Evolutionary conservation across 345 rosid species (phyloP).

Genomic region (Dimocarpus longan): DNA sequence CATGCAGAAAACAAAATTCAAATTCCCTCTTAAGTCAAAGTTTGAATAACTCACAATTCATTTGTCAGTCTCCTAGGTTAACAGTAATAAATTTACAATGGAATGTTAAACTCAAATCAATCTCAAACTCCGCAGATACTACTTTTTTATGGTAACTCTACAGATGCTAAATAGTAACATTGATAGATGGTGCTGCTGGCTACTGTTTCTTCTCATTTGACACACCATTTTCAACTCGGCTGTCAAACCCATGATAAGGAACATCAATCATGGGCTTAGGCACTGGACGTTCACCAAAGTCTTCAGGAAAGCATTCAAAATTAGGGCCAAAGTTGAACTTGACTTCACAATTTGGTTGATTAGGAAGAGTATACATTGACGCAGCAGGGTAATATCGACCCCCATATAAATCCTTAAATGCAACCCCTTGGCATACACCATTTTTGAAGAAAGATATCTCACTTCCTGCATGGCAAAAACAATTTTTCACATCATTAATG

Average conservation of each 20-base stretch:
- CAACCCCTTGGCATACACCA: constrained; percentile 89
- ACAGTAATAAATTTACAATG: constrained; percentile 21
- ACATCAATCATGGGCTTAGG: constrained; percentile 82
- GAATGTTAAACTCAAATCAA: constrained; percentile 28
- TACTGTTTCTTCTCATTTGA: constrained; percentile 63
- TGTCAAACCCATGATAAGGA: constrained; percentile 72
- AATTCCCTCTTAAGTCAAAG: constrained; percentile 21
- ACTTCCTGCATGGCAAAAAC: constrained; percentile 62
- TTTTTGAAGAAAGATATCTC: constrained; percentile 94
- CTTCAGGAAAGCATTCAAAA: constrained; percentile 68
- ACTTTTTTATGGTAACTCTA: constrained; percentile 5
- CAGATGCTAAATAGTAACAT: background rate
- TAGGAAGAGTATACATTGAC: constrained; percentile 96
- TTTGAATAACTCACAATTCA: constrained; percentile 24
- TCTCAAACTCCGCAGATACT: constrained; percentile 15
- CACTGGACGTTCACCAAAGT: constrained; percentile 65
- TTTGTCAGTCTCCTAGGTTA: constrained; percentile 36
- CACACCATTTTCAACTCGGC: constrained; percentile 59
- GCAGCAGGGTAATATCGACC: constrained; percentile 98
- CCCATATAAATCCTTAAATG: constrained; percentile 78
- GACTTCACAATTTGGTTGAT: constrained; percentile 81
- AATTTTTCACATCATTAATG: constrained; percentile 8
- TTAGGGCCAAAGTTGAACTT: constrained; percentile 94
- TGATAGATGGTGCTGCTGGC: constrained; percentile 26
- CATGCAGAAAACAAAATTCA: constrained; percentile 22